Conservation (phyloP, 352 stramenopile genomes). For the Phytopythium vexans region DNA sequence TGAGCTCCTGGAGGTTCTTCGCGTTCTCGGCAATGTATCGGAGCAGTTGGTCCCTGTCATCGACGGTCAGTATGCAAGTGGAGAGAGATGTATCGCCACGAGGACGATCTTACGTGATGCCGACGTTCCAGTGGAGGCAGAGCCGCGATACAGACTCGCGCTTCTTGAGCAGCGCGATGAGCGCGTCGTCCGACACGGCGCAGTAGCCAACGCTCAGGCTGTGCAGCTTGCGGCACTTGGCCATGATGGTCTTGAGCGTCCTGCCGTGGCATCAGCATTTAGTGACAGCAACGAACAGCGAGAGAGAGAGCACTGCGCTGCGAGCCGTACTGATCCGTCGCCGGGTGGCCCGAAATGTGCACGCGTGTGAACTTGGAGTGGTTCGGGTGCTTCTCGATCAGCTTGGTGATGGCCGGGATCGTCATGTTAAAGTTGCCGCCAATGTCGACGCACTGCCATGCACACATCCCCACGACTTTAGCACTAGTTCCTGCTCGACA, state of each 20-base stretch:
- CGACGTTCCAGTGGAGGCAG: conserved; percentile 84
- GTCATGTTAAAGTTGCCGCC: conserved; percentile 91
- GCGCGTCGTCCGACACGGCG: conserved; percentile 76
- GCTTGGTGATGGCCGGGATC: conserved; percentile 77
- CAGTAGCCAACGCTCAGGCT: conserved; percentile 86
- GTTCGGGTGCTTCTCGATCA: conserved; percentile 89
- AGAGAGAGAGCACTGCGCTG: background rate
- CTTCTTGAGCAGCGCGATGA: conserved; percentile 85
- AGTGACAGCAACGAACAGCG: background rate
- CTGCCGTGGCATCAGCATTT: conserved; percentile 17
- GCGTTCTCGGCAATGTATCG: conserved; percentile 68
- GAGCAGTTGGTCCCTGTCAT: conserved; percentile 69
- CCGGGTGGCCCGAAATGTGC: conserved; percentile 78
- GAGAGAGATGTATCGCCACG: conserved; percentile 1
- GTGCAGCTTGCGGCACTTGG: conserved; percentile 87
- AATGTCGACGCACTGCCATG: conserved; percentile 71
- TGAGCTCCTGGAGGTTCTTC: conserved; percentile 83
- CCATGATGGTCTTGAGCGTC: conserved; percentile 84
- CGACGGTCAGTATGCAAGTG: background rate
- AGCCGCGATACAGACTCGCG: conserved; percentile 75
- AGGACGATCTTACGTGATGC: conserved; percentile 63
- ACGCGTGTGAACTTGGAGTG: conserved; percentile 87
- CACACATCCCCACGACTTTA: background rate
- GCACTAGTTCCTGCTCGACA: background rate
- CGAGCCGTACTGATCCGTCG: conserved; percentile 72